phyloP scores from a whole-genome alignment of 2,329 filamentous ascomycete species.

The Phoma sp. region DNA sequence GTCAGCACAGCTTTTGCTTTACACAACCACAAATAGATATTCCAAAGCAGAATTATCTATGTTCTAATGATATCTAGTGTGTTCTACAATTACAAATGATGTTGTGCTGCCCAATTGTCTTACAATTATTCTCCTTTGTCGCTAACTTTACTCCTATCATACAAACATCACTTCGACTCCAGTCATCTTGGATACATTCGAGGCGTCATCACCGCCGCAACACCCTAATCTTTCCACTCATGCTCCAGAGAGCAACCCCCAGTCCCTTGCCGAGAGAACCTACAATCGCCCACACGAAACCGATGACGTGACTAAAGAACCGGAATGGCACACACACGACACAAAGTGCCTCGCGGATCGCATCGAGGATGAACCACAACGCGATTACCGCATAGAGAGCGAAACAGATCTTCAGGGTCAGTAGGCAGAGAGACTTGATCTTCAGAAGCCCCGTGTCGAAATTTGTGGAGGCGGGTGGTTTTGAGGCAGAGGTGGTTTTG shows the following conservation, averaged over 20 bases:
- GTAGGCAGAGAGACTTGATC: conserved; percentile 19
- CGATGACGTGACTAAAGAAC: background rate
- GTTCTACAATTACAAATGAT: no score
- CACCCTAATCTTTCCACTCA: background rate
- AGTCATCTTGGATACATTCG: no score
- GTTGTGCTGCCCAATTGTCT: no score
- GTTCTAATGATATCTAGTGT: no score
- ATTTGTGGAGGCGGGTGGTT: background rate
- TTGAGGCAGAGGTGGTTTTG: background rate
- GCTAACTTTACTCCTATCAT: no score
- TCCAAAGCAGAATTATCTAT: no score
- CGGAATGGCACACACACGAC: conserved; percentile 36
- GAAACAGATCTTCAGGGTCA: conserved; percentile 30
- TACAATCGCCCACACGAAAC: conserved; percentile 21
- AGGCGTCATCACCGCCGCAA: background rate
- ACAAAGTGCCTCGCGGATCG: conserved; percentile 30
- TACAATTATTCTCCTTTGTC: no score
- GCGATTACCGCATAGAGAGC: conserved; percentile 34
- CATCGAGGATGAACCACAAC: conserved; percentile 42
- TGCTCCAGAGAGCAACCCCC: background rate
- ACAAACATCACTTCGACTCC: no score
- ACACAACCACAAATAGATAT: no score
- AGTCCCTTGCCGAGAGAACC: background rate
- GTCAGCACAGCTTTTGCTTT: no score
- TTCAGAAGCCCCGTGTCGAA: conserved; percentile 37